Evolutionary conservation across 2,329 filamentous ascomycete species (phyloP).

Genomic region (Arthrobotrys entomopaga): DNA sequence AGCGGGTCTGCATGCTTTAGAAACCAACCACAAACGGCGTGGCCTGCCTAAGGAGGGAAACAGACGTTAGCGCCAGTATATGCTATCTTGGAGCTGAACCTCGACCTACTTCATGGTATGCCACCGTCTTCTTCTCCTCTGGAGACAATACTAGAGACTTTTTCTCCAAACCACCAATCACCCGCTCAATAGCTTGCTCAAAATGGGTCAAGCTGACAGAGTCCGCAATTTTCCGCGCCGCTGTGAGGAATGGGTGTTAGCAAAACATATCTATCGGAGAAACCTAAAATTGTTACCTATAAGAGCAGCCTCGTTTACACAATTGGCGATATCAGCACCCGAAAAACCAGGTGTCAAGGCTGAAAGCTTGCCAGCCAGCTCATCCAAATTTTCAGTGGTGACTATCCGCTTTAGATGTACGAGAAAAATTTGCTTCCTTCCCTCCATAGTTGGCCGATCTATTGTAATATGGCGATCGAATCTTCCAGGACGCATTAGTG

Average conservation of each 20-base stretch:
- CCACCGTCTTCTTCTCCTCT: constrained; percentile 92
- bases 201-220: constrained; percentile 90
- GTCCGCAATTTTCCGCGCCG: constrained; percentile 82
- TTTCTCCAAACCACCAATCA: constrained; percentile 95
- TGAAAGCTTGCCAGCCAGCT: constrained; percentile 85
- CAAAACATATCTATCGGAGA: constrained; percentile 60
- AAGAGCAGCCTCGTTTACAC: constrained; percentile 94
- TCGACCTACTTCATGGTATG: constrained; percentile 80
- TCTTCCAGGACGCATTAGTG: constrained; percentile 92
- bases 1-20: constrained; percentile 96
- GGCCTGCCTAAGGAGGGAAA: constrained; percentile 71
- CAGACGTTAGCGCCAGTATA: background rate
- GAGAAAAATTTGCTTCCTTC: constrained; percentile 92
- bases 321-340: constrained; percentile 97
- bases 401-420: constrained; percentile 96
- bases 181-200: constrained; percentile 96
- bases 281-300: constrained; percentile 72
- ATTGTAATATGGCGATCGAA: constrained; percentile 98
- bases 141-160: constrained; percentile 94
- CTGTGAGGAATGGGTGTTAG: constrained; percentile 64
- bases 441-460: constrained; percentile 95
- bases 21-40: constrained; percentile 98
- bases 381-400: constrained; percentile 87
- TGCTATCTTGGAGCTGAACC: background rate
- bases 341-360: constrained; percentile 96